These are phyloP conservation scores for Spinacia oleracea DNA, from an alignment of 179 eudicot genomes.

Conservation along the genomic window DNA sequence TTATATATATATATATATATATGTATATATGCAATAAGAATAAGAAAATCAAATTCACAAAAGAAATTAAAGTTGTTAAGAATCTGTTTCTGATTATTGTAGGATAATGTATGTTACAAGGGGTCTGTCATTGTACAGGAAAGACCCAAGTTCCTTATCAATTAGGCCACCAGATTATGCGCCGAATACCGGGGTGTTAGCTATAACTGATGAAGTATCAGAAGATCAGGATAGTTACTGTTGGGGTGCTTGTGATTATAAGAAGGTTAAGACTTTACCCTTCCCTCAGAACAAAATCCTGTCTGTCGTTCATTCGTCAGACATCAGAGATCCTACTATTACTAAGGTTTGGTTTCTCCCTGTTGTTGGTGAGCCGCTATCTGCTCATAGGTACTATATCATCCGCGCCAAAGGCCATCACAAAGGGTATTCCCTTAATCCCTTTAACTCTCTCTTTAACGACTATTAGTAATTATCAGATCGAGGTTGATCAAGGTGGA, in stretches of 20 bases:
- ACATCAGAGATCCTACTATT: constrained; percentile 21
- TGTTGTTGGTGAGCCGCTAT: constrained; percentile 69
- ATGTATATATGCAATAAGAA: neutral
- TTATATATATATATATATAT: neutral
- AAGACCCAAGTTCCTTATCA: constrained; percentile 50
- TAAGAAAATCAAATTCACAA: neutral
- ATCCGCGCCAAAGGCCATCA: constrained; percentile 64
- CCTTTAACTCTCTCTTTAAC: neutral
- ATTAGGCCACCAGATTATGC: constrained; percentile 50
- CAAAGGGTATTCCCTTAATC: constrained; percentile 61
- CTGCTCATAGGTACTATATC: constrained; percentile 65
- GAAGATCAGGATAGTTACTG: constrained; percentile 57
- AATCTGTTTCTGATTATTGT: neutral
- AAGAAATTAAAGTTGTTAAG: neutral
- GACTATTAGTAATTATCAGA: too few relatives aligned
- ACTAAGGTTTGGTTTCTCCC: constrained; percentile 81
- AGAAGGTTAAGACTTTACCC: constrained; percentile 52
- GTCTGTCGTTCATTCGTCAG: constrained; percentile 37
- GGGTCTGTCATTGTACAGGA: constrained; percentile 65
- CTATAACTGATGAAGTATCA: constrained; percentile 65
- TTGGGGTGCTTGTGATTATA: constrained; percentile 58
- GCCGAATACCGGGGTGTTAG: constrained; percentile 56
- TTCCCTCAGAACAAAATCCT: constrained; percentile 75
- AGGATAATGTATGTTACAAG: constrained; percentile 60
- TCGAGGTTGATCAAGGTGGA: neutral